These are phyloP conservation scores for Cornus florida DNA, from an alignment of 148 eudicot genomes.

Conservation along the genomic window DNA sequence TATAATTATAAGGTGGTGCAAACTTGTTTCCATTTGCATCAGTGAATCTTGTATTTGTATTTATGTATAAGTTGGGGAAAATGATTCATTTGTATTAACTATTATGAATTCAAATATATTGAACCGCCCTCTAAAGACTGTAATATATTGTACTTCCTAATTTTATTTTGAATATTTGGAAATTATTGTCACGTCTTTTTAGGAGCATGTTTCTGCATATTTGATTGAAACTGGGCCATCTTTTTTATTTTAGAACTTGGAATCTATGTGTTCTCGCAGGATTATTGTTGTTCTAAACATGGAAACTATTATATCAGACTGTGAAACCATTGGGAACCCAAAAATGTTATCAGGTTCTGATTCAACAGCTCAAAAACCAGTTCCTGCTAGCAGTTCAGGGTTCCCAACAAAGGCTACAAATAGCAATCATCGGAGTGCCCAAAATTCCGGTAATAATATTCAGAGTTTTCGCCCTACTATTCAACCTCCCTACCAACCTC, in stretches of 20 bases:
- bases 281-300: slow-evolving; percentile 82
- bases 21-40: background rate
- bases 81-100: background rate
- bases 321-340: slow-evolving; percentile 78
- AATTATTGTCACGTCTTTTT: background rate
- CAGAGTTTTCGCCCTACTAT: slow-evolving; percentile 65
- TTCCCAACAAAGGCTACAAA: slow-evolving; percentile 24
- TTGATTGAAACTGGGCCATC: slow-evolving; percentile 1
- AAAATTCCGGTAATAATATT: slow-evolving; percentile 29
- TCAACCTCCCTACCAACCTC: slow-evolving; percentile 95
- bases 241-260: slow-evolving; percentile 4
- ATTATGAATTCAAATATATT: background rate
- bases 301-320: slow-evolving; percentile 88
- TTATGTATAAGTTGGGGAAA: too few species aligned
- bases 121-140: background rate
- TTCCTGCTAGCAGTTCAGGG: slow-evolving; percentile 25
- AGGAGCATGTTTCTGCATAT: background rate
- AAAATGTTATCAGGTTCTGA: slow-evolving; percentile 38
- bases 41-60: background rate
- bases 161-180: background rate
- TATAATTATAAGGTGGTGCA: background rate
- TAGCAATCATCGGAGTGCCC: slow-evolving; percentile 25
- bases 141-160: background rate
- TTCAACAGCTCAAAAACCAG: slow-evolving; percentile 38
- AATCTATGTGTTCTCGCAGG: slow-evolving; percentile 51